Percentiles rank a stretch among this genome's conserved stretches.
Conservation (phyloP, 2,329 filamentous ascomycete species). For the Talaromyces sp. region DNA sequence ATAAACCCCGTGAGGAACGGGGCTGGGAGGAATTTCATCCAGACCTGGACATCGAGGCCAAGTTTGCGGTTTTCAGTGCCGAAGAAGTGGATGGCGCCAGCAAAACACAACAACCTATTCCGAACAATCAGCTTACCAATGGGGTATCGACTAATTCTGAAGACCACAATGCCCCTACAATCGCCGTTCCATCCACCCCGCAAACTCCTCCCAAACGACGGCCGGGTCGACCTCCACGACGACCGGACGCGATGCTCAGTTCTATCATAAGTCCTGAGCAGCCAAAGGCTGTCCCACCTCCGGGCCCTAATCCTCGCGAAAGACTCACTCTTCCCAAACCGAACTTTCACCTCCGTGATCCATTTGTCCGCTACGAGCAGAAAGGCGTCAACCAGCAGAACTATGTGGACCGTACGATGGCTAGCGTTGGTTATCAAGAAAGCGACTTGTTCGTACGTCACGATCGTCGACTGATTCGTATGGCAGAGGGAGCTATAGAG, state of each 20-base stretch:
- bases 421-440: conserved; percentile 92
- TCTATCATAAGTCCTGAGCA: conserved; percentile 59
- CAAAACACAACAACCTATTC: conserved; percentile 34
- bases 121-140: conserved; percentile 30
- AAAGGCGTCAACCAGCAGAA: conserved; percentile 81
- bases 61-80: conserved; percentile 74
- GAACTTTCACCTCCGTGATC: conserved; percentile 48
- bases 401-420: conserved; percentile 95
- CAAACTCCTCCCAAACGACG: conserved; percentile 55
- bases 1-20: conserved; percentile 94
- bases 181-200: conserved; percentile 41
- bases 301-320: conserved; percentile 51
- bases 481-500: conserved; percentile 61
- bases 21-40: conserved; percentile 98
- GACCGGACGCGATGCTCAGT: conserved; percentile 60
- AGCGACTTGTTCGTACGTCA: conserved; percentile 83
- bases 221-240: conserved; percentile 64
- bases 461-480: conserved; percentile 66
- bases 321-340: conserved; percentile 51
- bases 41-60: conserved; percentile 83
- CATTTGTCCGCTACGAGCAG: conserved; percentile 62
- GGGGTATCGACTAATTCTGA: conserved; percentile 30
- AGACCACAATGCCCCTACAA: conserved; percentile 42
- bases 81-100: conserved; percentile 75
- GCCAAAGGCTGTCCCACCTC: conserved; percentile 51